Evolutionary conservation across 169 alveolate genomes (phyloP).

Genomic region (Theileria parva): DNA sequence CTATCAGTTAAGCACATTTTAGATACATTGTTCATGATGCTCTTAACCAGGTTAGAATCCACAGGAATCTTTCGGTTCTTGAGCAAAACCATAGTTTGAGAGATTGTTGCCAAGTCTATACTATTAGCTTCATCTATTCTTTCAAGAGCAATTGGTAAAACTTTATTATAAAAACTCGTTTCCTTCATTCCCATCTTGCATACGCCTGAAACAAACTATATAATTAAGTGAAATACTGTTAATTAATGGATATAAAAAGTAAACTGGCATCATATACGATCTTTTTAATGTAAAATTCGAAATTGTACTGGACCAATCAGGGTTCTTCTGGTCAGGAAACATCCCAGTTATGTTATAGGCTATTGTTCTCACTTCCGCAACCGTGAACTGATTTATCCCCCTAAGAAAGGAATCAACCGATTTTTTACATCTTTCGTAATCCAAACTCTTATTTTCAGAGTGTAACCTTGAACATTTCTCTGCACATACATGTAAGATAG

Average conservation of each 20-base stretch:
- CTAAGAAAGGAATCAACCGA: slow-evolving; percentile 17
- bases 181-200: slow-evolving; percentile 37
- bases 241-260: slow-evolving; percentile 44
- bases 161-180: slow-evolving; percentile 20
- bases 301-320: slow-evolving; percentile 37
- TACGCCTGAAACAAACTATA: slow-evolving; percentile 22
- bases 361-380: slow-evolving; percentile 59
- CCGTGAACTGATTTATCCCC: slow-evolving; percentile 48
- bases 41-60: background rate
- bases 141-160: slow-evolving; percentile 15
- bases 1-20: slow-evolving; percentile 1
- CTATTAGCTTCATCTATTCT: slow-evolving; percentile 63
- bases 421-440: slow-evolving; percentile 17
- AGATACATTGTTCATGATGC: slow-evolving; percentile 24
- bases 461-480: slow-evolving; percentile 18
- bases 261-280: slow-evolving; percentile 52
- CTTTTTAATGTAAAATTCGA: slow-evolving; percentile 46
- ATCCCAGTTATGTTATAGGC: slow-evolving; percentile 45
- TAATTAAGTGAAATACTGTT: slow-evolving; percentile 41
- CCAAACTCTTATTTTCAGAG: slow-evolving; percentile 29
- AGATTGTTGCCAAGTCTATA: slow-evolving; percentile 63
- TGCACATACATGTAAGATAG: background rate
- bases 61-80: slow-evolving; percentile 1
- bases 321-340: slow-evolving; percentile 23
- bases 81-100: slow-evolving; percentile 49